phyloP scores from a whole-genome alignment of 768 basidiomycete genomes.

The Leucocoprinus leucothites region DNA sequence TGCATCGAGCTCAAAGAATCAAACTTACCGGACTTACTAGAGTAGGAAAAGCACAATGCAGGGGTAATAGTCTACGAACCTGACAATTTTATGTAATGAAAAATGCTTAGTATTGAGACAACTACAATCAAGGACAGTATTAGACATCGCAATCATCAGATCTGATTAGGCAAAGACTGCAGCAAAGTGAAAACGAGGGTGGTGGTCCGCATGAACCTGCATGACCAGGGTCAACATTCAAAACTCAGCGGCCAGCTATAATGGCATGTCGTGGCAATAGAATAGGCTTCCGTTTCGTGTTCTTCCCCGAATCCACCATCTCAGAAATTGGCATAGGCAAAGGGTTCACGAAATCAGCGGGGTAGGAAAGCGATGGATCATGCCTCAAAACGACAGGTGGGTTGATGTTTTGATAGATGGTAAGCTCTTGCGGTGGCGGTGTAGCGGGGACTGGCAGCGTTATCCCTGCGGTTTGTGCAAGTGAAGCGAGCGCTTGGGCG shows the following conservation, averaged over 20 bases:
- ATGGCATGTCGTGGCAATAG: constrained; percentile 32
- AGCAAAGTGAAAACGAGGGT: constrained; percentile 7
- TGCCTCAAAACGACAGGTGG: constrained; percentile 11
- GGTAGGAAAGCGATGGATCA: constrained; percentile 13
- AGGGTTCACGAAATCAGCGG: constrained; percentile 35
- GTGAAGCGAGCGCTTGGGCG: constrained; percentile 8
- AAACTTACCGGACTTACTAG: neutral
- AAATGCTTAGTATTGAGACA: neutral
- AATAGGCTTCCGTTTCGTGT: constrained; percentile 21
- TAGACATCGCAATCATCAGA: neutral
- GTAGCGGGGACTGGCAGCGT: neutral
- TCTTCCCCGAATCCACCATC: constrained; percentile 35
- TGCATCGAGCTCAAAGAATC: neutral
- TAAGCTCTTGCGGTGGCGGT: constrained; percentile 6
- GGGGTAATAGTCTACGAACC: neutral
- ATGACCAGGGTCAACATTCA: neutral
- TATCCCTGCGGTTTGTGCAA: constrained; percentile 9
- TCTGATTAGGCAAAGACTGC: constrained; percentile 1
- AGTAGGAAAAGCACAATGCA: neutral
- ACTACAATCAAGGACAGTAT: neutral
- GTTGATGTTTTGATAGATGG: constrained; percentile 6
- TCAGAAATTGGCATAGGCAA: constrained; percentile 55
- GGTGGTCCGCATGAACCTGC: constrained; percentile 1
- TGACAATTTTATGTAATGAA: neutral
- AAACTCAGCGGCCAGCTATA: constrained; percentile 37